Evolutionary conservation across 306 rosid genomes (phyloP), one percentile per base, ranked within the genome.

Genomic region (Dicorynia guianensis): DNA sequence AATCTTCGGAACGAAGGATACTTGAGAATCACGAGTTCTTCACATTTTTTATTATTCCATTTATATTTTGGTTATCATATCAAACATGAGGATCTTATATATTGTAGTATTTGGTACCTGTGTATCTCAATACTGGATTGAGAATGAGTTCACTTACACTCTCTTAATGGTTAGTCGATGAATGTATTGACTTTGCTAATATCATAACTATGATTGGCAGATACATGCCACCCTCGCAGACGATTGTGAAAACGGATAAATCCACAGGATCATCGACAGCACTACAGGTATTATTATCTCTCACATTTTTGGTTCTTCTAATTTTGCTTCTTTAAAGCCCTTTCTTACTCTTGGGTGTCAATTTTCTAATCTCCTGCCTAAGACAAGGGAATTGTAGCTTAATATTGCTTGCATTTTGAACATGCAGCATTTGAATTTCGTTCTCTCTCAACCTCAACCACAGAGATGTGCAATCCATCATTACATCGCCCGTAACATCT

Each of bases 401-500:
- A 25, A 46, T 39, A 65, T 42, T 75, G 70, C 63, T 55, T 76
- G 38, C 49, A n/a, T 39, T 49, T 70, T 70, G 30, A 67, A 79
- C 54, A 19, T 80, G 91, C 85, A 92, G 97, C 82, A 69, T 43
- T 58, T 42, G 10, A 77, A 67, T 64, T 79, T 63, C 34, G 70
- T 17, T 67, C 84, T 68, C 56, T 79, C 91, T 64, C 84, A 80
- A 76, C 82, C 75, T 4, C 82, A 40, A 19, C 78, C 82, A 0
- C 87, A 83, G 76, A 87, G 83, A 82, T 92, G 93, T 67, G 84
- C 86, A 68, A 92, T 86, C 59, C 97, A 92, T 79, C 80, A 69
- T 56, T 83, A 80, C 85, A 80, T 92, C 70, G 97, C 97, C 70
- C 84, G 83, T 30, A 88, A 83, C 74, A 89, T 92, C 79, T 79